phyloP scores from a whole-genome alignment of 2,329 filamentous ascomycete genomes.

The Ascocoryne sarcoides region DNA sequence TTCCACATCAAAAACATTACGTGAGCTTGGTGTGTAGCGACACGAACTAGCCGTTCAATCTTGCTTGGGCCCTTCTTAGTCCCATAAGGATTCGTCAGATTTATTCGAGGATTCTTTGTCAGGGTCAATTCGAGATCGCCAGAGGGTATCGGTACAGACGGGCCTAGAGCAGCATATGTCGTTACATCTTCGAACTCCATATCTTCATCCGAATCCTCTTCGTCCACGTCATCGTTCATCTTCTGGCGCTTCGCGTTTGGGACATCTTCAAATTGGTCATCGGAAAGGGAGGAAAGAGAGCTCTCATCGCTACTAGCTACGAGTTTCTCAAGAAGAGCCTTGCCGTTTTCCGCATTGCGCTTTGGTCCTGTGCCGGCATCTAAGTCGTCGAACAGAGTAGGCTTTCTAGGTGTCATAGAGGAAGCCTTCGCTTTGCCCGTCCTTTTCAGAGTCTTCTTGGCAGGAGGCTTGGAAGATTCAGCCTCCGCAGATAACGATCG shows the following conservation, averaged over 20 bases:
- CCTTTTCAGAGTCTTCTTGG: conserved; percentile 23
- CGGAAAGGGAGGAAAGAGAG: conserved; percentile 29
- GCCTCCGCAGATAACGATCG: conserved; percentile 37
- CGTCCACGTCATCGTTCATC: conserved; percentile 19
- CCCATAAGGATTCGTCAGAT: conserved; percentile 50
- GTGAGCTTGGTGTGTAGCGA: conserved; percentile 78
- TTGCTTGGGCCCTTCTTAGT: conserved; percentile 80
- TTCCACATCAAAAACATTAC: conserved; percentile 84
- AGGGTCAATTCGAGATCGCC: conserved; percentile 71
- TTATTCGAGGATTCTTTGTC: conserved; percentile 47
- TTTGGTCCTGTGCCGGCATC: conserved; percentile 34
- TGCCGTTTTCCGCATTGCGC: conserved; percentile 34
- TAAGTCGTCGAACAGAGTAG: conserved; percentile 53
- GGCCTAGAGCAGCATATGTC: conserved; percentile 27
- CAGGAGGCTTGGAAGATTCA: conserved; percentile 15
- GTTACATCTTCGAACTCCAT: conserved; percentile 55
- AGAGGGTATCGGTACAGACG: conserved; percentile 40
- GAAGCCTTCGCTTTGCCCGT: conserved; percentile 15
- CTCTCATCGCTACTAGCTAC: conserved; percentile 33
- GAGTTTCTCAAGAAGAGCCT: conserved; percentile 36
- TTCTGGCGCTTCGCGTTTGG: conserved; percentile 36
- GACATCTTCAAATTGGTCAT: conserved; percentile 48
- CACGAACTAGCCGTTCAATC: conserved; percentile 68
- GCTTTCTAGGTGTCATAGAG: conserved; percentile 36
- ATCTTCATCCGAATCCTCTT: conserved; percentile 37